phyloP scores from a whole-genome alignment of 306 rosid genomes.

The Delonix regia region DNA sequence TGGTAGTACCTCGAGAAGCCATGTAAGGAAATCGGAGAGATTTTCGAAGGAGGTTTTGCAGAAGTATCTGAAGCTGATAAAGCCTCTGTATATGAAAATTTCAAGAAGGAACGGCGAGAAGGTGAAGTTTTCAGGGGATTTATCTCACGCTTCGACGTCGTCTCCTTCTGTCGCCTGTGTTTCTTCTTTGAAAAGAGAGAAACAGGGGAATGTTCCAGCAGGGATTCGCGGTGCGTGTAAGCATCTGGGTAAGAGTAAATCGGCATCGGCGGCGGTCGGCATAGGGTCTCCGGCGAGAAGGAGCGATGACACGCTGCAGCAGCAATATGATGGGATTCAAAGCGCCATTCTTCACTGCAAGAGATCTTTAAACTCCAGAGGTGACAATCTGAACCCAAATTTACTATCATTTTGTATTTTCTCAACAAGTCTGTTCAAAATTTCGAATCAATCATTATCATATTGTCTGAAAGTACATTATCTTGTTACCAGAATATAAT shows the following conservation, averaged over 20 bases:
- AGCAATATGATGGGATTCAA: constrained; percentile 86
- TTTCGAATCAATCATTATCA: neutral
- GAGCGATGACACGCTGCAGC: constrained; percentile 73
- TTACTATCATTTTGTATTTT: neutral
- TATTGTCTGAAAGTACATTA: neutral
- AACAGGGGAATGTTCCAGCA: constrained; percentile 32
- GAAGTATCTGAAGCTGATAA: constrained; percentile 60
- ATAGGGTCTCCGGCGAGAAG: constrained; percentile 48
- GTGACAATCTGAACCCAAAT: constrained; percentile 35
- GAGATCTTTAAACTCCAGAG: constrained; percentile 74
- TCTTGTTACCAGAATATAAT: neutral
- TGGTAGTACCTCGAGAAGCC: constrained; percentile 38
- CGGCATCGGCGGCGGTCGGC: constrained; percentile 49
- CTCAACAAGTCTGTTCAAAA: neutral
- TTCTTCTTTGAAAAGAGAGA: neutral
- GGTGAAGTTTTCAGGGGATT: neutral
- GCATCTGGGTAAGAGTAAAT: constrained; percentile 77
- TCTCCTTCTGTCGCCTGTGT: neutral
- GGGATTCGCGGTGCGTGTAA: constrained; percentile 59
- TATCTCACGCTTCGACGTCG: neutral
- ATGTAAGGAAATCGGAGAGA: constrained; percentile 38
- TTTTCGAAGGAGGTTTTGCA: constrained; percentile 55
- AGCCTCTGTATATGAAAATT: constrained; percentile 53
- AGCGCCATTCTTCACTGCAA: constrained; percentile 96
- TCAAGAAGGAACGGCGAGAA: constrained; percentile 40